Evolutionary conservation across 495 filamentous ascomycete genomes (phyloP).

Genomic region (Lophiotrema nucula): DNA sequence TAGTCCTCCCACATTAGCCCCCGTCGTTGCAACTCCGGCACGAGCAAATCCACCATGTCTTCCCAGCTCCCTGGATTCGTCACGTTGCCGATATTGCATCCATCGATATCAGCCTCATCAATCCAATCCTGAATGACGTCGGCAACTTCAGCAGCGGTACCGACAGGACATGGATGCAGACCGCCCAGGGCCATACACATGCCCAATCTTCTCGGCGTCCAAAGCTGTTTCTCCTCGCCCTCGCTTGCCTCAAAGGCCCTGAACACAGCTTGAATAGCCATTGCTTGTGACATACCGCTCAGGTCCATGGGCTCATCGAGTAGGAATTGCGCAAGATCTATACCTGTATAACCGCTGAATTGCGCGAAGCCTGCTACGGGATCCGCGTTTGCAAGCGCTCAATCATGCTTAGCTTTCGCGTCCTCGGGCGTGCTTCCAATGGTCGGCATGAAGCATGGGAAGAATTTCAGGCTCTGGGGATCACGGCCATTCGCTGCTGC

Average conservation of each 20-base stretch:
- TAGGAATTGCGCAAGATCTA: conserved; percentile 1
- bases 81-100: conserved; percentile 42
- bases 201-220: background rate
- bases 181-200: conserved; percentile 1
- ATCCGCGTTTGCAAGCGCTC: background rate
- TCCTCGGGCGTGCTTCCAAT: background rate
- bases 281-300: background rate
- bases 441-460: background rate
- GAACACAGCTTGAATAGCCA: conserved; percentile 5
- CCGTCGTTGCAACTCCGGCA: conserved; percentile 45
- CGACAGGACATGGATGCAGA: conserved; percentile 18
- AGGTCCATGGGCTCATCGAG: background rate
- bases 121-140: conserved; percentile 36
- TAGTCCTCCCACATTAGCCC: conserved; percentile 24
- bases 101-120: conserved; percentile 36
- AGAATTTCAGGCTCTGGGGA: conserved; percentile 4
- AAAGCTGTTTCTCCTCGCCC: background rate
- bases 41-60: conserved; percentile 48
- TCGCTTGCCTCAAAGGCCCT: background rate
- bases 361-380: background rate
- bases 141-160: conserved; percentile 34
- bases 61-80: conserved; percentile 45
- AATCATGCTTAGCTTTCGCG: background rate
- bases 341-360: conserved; percentile 7
- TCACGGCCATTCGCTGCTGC: conserved; percentile 1